Evolutionary conservation across 768 basidiomycete species (phyloP).

Genomic region (Boletus rubroflammeus): DNA sequence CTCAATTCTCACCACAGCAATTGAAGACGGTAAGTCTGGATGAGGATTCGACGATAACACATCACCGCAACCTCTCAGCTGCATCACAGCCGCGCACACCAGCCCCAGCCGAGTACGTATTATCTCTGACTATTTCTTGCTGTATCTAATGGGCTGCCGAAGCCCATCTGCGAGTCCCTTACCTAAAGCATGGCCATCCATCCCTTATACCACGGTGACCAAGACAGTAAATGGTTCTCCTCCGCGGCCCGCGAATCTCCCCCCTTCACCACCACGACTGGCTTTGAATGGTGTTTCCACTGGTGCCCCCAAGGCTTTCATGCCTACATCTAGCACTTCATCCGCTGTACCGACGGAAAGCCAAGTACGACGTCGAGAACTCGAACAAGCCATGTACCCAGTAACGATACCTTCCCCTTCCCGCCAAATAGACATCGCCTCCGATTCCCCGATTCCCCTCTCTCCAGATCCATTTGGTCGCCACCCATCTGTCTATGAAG

Average conservation of each 20-base stretch:
- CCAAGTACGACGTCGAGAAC: conserved; percentile 49
- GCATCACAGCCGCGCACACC: conserved; percentile 11
- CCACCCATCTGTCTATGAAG: conserved; percentile 50
- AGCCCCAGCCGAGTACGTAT: conserved; percentile 20
- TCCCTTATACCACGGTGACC: conserved; percentile 40
- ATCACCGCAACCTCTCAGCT: conserved; percentile 17
- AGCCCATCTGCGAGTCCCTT: conserved; percentile 11
- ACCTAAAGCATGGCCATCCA: conserved; percentile 40
- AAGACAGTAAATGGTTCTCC: conserved; percentile 19
- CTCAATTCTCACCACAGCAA: conserved; percentile 59
- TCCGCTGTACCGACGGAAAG: conserved; percentile 40
- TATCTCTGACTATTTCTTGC: conserved; percentile 4
- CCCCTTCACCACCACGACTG: conserved; percentile 56
- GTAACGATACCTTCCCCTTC: conserved; percentile 32
- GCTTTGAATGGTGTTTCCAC: conserved; percentile 69
- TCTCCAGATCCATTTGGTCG: conserved; percentile 82
- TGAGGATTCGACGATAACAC: conserved; percentile 20
- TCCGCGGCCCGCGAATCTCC: conserved; percentile 22
- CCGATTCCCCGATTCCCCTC: conserved; percentile 68
- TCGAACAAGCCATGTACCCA: conserved; percentile 48
- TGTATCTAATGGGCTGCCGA: conserved; percentile 7
- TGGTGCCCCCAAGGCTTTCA: conserved; percentile 50
- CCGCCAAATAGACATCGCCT: conserved; percentile 18
- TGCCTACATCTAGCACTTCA: conserved; percentile 19
- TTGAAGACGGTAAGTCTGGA: conserved; percentile 23